These are phyloP conservation scores for Apiospora saccharicola DNA, from an alignment of 2,329 filamentous ascomycete genomes.

Conservation along the genomic window DNA sequence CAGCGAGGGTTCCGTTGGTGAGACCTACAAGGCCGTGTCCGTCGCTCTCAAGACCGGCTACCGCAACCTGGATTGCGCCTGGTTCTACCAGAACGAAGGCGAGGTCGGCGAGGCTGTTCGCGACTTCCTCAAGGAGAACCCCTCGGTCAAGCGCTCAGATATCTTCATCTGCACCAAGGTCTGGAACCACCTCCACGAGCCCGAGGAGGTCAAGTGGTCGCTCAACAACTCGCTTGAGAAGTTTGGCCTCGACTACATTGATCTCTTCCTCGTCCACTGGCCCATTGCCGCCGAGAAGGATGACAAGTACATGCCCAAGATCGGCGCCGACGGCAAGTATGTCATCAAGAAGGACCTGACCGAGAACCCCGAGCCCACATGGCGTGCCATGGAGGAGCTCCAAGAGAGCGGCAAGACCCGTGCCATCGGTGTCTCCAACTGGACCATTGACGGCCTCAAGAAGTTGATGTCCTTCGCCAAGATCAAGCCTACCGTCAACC, in stretches of 20 bases:
- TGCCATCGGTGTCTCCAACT: slow-evolving; percentile 57
- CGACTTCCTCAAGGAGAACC: slow-evolving; percentile 49
- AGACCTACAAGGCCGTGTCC: slow-evolving; percentile 70
- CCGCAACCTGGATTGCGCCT: slow-evolving; percentile 72
- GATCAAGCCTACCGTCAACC: slow-evolving; percentile 51
- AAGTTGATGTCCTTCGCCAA: slow-evolving; percentile 49
- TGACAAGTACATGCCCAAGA: slow-evolving; percentile 50
- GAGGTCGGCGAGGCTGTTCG: slow-evolving; percentile 66
- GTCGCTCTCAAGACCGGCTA: slow-evolving; percentile 69
- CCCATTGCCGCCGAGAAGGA: slow-evolving; percentile 54
- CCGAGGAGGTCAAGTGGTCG: slow-evolving; percentile 64
- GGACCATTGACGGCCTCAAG: slow-evolving; percentile 49
- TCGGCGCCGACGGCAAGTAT: slow-evolving; percentile 55
- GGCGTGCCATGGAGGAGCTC: slow-evolving; percentile 64
- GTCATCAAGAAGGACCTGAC: slow-evolving; percentile 66
- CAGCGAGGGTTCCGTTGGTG: slow-evolving; percentile 67
- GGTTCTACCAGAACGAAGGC: slow-evolving; percentile 73
- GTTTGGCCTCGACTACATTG: slow-evolving; percentile 63
- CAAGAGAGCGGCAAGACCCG: slow-evolving; percentile 41
- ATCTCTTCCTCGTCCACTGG: slow-evolving; percentile 66
- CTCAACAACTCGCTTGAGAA: slow-evolving; percentile 60
- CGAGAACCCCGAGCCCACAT: slow-evolving; percentile 70
- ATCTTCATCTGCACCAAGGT: slow-evolving; percentile 72
- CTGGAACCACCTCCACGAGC: slow-evolving; percentile 71
- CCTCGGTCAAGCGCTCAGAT: slow-evolving; percentile 57